Conservation (phyloP, 352 stramenopile species). For the Phytophthora fragariae region DNA sequence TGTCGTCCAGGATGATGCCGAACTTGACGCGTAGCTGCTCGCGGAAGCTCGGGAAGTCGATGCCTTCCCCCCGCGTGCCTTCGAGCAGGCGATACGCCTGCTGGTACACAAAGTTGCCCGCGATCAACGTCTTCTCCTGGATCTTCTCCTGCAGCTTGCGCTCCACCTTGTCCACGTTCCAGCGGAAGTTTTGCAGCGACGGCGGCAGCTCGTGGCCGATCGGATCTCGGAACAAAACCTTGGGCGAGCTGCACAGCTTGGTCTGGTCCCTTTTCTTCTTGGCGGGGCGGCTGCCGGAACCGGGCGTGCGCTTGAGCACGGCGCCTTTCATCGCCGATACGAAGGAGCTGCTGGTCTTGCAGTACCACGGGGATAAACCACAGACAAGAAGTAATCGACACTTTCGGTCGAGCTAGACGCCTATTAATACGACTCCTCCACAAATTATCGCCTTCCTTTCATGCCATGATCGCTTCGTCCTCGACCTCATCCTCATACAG, state of each 20-base stretch:
- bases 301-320: slow-evolving; percentile 43
- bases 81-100: slow-evolving; percentile 86
- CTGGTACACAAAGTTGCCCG: slow-evolving; percentile 87
- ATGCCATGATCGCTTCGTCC: slow-evolving; percentile 7
- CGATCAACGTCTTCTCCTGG: slow-evolving; percentile 86
- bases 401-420: background rate
- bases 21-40: slow-evolving; percentile 84
- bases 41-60: slow-evolving; percentile 79
- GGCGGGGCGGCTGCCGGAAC: slow-evolving; percentile 7
- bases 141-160: slow-evolving; percentile 88
- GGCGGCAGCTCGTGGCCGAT: slow-evolving; percentile 62
- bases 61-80: slow-evolving; percentile 73
- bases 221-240: slow-evolving; percentile 69
- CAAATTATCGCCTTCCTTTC: background rate
- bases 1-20: slow-evolving; percentile 79
- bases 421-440: slow-evolving; percentile 27
- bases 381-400: slow-evolving; percentile 19
- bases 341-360: slow-evolving; percentile 10
- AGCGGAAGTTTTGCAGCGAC: slow-evolving; percentile 78
- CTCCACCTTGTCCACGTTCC: slow-evolving; percentile 83
- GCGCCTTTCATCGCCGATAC: slow-evolving; percentile 48
- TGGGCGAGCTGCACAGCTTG: slow-evolving; percentile 57
- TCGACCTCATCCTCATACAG: slow-evolving; percentile 7
- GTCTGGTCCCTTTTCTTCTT: slow-evolving; percentile 44
- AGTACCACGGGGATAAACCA: slow-evolving; percentile 10